phyloP scores from a whole-genome alignment of 768 basidiomycete species.

The Mycena epipterygia region DNA sequence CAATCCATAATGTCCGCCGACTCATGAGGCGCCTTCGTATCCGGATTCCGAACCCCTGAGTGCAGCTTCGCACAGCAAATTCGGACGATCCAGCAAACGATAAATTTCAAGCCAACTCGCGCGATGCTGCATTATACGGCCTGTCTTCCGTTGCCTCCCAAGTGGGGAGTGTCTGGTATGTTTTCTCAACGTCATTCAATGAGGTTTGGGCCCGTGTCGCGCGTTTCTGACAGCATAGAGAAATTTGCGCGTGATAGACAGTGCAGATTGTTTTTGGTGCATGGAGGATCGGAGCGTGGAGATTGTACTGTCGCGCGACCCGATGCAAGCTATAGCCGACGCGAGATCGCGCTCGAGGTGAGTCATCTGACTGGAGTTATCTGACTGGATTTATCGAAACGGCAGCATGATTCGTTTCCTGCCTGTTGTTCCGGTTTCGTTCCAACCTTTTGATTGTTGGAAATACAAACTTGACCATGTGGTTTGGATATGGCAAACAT shows the following conservation, averaged over 20 bases:
- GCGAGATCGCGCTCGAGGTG: not conserved
- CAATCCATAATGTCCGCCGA: constrained; percentile 22
- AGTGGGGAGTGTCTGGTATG: not conserved
- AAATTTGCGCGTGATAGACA: not conserved
- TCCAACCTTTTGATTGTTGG: no score
- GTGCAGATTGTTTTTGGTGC: not conserved
- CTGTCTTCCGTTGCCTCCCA: constrained; percentile 1
- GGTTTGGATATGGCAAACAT: no score
- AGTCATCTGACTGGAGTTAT: not conserved
- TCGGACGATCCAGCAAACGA: not conserved
- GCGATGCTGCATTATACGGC: not conserved
- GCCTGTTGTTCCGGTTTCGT: not conserved
- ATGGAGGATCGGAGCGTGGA: not conserved
- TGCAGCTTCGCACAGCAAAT: not conserved
- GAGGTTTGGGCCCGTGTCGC: not conserved
- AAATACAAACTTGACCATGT: no score
- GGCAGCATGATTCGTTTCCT: not conserved
- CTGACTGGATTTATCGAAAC: not conserved
- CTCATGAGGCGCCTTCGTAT: constrained; percentile 23
- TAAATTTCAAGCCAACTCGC: constrained; percentile 1
- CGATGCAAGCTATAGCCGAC: not conserved
- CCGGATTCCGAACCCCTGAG: constrained; percentile 1
- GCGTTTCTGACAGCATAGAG: constrained; percentile 2
- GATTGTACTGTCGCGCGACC: not conserved
- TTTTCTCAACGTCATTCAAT: not conserved